Base-by-base conservation (phyloP, 1,139 yeast species). In the Spathaspora sp. region DNA sequence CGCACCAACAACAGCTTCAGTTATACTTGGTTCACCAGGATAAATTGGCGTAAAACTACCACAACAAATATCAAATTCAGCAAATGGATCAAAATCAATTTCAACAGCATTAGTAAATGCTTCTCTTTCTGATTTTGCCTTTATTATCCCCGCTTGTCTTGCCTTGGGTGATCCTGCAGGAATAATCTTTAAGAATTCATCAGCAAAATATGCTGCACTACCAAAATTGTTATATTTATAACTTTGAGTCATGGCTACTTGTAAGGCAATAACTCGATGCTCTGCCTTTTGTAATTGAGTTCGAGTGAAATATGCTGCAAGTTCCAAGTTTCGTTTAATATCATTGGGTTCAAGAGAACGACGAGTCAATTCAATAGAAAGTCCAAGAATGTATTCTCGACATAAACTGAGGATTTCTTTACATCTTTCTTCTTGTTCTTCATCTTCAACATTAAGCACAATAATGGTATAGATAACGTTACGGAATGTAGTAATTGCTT, bases 281-380 rank as follows among this genome's bases (percentile, higher is more conserved):
- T 34, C 39, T 6, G 86, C 84, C 41, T 88, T 84, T 56, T 88
- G 90, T 56, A 95, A 79, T 56, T 85, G 81, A 37, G 91, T 85
- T 62, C 82, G 82, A 15, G 99, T 89, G 73, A 95, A 95, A 68
- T 91, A 93, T 0, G 98, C 96, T 5, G 98, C 98, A 56, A 95
- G 76, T 66, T 93, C 99, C 60, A 95, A 77, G 62, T 89, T 90
- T 52, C 98, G 85, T 68, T 89, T 86, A 45, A 85, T 72, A 50
- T 89, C 89, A 24, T 73, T 70, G 4, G 84, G 74, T 36, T 86
- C 89, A 49, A 91, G 71, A 7, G 86, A 65, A 68, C 98, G 89
- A 70, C 99, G 90, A 47, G 81, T 81, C 53, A 93, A 76, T 67
- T 95, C 99, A 55, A 93, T 89, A 25, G 95, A 85, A 56, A 91